Conservation (phyloP, 106 monocot species). For the Cymbidium sinense region DNA sequence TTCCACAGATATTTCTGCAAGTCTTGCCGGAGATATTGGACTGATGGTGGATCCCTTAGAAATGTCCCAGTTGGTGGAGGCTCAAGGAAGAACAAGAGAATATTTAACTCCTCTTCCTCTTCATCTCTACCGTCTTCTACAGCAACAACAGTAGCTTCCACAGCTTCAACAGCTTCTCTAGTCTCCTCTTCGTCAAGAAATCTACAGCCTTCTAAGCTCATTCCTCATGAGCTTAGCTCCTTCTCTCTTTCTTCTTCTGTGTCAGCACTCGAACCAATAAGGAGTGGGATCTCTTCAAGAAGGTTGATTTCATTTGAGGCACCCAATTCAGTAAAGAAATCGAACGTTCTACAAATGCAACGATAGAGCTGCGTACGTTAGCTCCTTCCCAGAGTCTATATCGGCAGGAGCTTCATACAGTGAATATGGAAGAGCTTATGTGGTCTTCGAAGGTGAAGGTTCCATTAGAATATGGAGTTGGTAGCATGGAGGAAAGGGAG, state of each 20-base stretch:
- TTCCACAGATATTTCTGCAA: conserved; percentile 35
- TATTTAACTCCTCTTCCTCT: not conserved
- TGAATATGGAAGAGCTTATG: not conserved
- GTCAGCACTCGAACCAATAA: not conserved
- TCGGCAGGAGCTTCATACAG: not conserved
- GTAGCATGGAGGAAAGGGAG: not conserved
- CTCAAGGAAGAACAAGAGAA: conserved; percentile 18
- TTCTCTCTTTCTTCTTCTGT: not conserved
- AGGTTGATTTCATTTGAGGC: not conserved
- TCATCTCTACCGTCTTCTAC: not conserved
- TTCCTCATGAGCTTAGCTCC: not conserved
- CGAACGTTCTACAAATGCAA: not conserved
- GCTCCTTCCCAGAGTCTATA: not conserved
- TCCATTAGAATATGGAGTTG: not conserved
- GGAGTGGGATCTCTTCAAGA: not conserved
- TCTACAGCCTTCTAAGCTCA: not conserved
- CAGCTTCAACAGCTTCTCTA: not conserved
- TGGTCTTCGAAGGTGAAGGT: not conserved
- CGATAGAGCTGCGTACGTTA: not conserved
- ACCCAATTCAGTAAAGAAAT: not conserved
- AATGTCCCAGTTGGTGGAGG: conserved; percentile 20
- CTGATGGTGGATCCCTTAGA: conserved; percentile 12
- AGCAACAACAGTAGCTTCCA: not conserved
- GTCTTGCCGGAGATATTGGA: conserved; percentile 12
- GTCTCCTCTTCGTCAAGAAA: not conserved